Conservation (phyloP, 106 monocot genomes). For the Dendrobium huoshanense region DNA sequence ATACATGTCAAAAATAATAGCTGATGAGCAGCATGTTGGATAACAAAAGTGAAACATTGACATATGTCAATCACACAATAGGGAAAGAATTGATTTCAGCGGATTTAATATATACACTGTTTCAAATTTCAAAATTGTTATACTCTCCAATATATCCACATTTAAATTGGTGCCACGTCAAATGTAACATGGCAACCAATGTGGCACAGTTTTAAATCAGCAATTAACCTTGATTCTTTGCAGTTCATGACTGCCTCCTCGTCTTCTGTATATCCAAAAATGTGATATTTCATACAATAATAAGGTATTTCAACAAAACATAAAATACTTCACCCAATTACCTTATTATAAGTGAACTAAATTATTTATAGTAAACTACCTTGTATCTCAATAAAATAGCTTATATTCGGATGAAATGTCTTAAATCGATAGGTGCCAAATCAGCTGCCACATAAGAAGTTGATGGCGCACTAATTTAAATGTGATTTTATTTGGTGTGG, state of each 20-base stretch:
- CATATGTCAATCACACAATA: too few species aligned
- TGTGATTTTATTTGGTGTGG: neutral
- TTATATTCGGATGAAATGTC: neutral
- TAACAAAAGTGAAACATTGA: neutral
- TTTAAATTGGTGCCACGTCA: too few species aligned
- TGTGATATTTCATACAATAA: too few species aligned
- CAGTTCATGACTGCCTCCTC: too few species aligned
- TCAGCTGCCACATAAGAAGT: neutral
- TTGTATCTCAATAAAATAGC: neutral
- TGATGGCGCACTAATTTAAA: neutral
- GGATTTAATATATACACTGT: too few species aligned
- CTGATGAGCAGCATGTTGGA: neutral
- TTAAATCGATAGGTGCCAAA: neutral
- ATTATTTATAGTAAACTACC: neutral
- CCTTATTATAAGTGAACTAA: neutral
- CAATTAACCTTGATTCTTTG: too few species aligned
- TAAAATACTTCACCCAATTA: neutral
- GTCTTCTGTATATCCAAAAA: too few species aligned
- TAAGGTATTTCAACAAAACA: neutral
- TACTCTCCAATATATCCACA: too few species aligned
- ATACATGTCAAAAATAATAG: neutral
- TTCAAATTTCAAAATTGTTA: too few species aligned
- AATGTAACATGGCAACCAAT: too few species aligned
- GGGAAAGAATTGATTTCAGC: too few species aligned
- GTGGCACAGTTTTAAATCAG: too few species aligned